Base-by-base conservation (phyloP, 1,284 basidiomycete species). In the Puccinia triticina region DNA sequence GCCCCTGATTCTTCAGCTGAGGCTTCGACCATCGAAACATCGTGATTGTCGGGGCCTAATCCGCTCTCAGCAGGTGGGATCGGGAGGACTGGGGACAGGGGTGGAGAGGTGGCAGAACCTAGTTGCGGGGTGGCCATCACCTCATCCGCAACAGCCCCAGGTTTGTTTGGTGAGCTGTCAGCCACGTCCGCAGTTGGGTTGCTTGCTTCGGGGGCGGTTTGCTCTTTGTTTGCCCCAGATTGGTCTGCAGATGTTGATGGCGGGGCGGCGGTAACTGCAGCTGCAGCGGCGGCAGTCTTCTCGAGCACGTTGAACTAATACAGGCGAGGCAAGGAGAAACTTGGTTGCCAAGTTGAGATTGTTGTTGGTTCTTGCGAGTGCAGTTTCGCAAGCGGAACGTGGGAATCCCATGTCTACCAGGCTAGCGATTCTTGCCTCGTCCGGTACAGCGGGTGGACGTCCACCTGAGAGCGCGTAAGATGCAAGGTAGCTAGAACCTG, bases 331-430 rank as follows among this genome's bases (percentile, higher is more conserved):
- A 32, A 99, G 89, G 0, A 99, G 89, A 26, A 94, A 89, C 85
- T 99, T 96, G 0, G 96, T 93, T 1, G 97, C 97, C 8, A 93
- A 91, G 57, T 90, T 92, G 84, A 98, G 89, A 85, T 97, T 97
- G 88, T 98, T 98, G 83, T 93, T 91, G 21, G 92, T 92, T 32
- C 95, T 92, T 29, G 90, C 87, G 26, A 99, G 88, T 5, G 96
- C 96, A 79, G 91, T 91, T 85, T 94, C 92, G 0, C 93, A 93
- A 4, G 94, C 93, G 57, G 91, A 90, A 12, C 94, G 91, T 37
- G 93, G 91, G 88, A 99, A 99, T 74, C 97, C 97, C 97, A 99
- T 99, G 84, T 99, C 96, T 23, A 92, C 92, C 73, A 99, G 89
- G 85, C 94, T 92, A 73, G 91, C 90, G 69, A 98, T 91, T 43